These are phyloP conservation scores for Amanita fuliginea DNA, from an alignment of 768 basidiomycete genomes.

Conservation along the genomic window DNA sequence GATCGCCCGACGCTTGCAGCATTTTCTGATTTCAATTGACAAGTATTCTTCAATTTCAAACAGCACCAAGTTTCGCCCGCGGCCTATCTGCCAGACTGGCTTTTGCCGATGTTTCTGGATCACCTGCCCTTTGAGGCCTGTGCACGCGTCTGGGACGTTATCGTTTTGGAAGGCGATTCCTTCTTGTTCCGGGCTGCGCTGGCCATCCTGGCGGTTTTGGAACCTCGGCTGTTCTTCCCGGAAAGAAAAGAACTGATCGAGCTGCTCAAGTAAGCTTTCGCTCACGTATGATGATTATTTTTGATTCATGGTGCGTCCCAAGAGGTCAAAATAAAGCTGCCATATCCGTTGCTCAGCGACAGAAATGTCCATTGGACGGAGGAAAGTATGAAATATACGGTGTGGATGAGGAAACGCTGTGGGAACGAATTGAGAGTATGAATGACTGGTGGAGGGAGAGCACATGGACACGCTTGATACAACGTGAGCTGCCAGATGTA, in stretches of 20 bases:
- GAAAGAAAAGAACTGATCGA: conserved; percentile 70
- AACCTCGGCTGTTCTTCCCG: conserved; percentile 83
- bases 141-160: conserved; percentile 81
- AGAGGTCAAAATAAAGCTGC: conserved; percentile 82
- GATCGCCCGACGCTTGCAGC: background rate
- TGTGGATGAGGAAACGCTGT: conserved; percentile 74
- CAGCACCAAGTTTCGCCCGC: conserved; percentile 84
- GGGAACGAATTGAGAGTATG: conserved; percentile 75
- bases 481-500: conserved; percentile 76
- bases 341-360: conserved; percentile 70
- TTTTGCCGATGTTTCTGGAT: conserved; percentile 69
- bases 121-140: conserved; percentile 90
- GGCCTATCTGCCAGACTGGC: conserved; percentile 77
- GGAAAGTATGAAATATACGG: conserved; percentile 84
- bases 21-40: conserved; percentile 4
- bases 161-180: conserved; percentile 82
- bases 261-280: conserved; percentile 48
- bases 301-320: background rate
- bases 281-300: background rate
- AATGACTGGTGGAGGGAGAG: conserved; percentile 91
- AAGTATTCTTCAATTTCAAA: conserved; percentile 93
- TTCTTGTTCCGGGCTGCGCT: conserved; percentile 81
- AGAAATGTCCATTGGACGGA: conserved; percentile 47
- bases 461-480: conserved; percentile 76
- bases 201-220: conserved; percentile 73